Evolutionary conservation across 139 green algal species (phyloP).

Genomic region (Haematococcus lacustris): DNA sequence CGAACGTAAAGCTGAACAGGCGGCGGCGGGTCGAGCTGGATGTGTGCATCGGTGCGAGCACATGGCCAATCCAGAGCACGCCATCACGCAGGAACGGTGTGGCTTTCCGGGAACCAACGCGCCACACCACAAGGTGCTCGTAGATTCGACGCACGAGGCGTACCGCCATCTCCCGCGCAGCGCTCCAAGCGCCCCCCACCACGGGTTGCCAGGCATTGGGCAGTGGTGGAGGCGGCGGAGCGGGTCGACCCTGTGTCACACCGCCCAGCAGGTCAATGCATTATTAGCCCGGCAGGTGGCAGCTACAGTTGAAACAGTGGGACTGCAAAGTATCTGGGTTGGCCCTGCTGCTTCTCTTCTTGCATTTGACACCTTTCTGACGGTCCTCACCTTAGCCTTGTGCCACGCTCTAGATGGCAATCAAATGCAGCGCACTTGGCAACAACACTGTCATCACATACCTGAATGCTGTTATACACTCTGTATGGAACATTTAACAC

Average conservation of each 20-base stretch:
- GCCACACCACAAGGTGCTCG: conserved; percentile 8
- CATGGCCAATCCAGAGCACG: conserved; percentile 21
- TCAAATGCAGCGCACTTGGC: too few species aligned
- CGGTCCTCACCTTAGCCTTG: neutral
- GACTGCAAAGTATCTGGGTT: neutral
- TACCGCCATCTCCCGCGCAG: conserved; percentile 17
- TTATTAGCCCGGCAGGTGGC: too few species aligned
- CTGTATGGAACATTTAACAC: too few species aligned
- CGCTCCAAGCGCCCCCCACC: neutral
- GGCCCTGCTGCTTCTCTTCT: neutral
- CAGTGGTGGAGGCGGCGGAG: conserved; percentile 2
- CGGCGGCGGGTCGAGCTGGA: neutral
- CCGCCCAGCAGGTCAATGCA: neutral
- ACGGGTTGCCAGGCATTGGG: conserved; percentile 10
- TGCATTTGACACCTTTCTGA: neutral
- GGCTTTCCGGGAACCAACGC: neutral
- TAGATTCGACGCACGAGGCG: conserved; percentile 8
- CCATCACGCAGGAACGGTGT: conserved; percentile 20
- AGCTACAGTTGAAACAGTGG: neutral
- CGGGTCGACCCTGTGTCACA: conserved; percentile 9
- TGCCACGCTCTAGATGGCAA: too few species aligned
- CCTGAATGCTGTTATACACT: too few species aligned
- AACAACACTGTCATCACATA: too few species aligned
- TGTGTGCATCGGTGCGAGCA: neutral
- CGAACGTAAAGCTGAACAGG: conserved; percentile 5